Base-by-base conservation (phyloP, 305 asterid genomes). In the Plantago coronopus region DNA sequence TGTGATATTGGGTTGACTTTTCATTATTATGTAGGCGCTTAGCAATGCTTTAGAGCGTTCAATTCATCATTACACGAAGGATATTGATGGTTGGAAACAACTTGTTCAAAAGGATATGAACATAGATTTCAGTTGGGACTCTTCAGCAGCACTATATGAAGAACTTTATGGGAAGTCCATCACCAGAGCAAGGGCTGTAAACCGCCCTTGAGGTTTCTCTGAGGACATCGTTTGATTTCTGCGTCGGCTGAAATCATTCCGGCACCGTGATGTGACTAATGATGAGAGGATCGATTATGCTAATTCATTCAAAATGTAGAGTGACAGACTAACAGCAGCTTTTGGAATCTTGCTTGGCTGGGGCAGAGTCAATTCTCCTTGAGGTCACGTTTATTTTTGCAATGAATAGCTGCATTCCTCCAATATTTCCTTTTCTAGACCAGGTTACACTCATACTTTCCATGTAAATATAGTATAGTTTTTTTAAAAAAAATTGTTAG, bases 91-190 rank as follows among this genome's bases (percentile, higher is more conserved):
- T 48, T 93, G 99, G 99, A 78, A 79, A 67, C 65, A 78, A 73
- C 87, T 89, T 46, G 83, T 89, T 63, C 80, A 69, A 66, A 93
- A 87, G 76, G 99, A 54, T 65, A 93, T 93, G 99, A 81, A 50
- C 64, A 83, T 87, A 44, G 99, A 93, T 75, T 89, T 89, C 58
- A 93, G 99, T 73, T 93, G 99, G 99, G 89, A 85, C 57, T 47
- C 94, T 29, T 93, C 99, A 56, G 85, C 99, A 58, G 61, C 81
- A 22, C 38, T 81, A 49, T 93, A 93, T 18, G 97, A 83, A 78
- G 88, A 89, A 65, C 96, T 89, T 72, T 93, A 93, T 57, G 67
- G 43, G 64, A 89, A 70, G 74, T 81, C 98, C 60, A 82, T 77
- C 42, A 72, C 80, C 71, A 80, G 88, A 73, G 91, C 96, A 63